Evolutionary conservation across 768 basidiomycete genomes (phyloP), one percentile per base, ranked within the genome.

Genomic region (Trametes elegans): DNA sequence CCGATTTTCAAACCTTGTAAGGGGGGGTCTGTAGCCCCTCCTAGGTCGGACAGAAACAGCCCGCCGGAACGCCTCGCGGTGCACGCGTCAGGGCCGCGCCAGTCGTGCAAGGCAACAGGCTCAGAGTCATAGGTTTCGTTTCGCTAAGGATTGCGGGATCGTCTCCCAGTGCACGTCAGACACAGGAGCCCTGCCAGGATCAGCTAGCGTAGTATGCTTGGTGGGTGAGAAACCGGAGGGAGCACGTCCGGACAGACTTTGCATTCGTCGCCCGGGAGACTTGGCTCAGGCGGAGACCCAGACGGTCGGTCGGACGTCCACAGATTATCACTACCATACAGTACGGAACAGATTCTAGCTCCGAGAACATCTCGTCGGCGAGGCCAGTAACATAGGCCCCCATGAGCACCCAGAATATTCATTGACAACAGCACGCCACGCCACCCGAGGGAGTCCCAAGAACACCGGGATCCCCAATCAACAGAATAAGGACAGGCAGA

Each of bases 321-420:
- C n/a, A 35, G 34, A 13, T 14, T n/a, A 35, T 35, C 34, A 6
- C 34, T 13, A 11, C 34, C 11, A 35, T n/a, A 35, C 34, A 11
- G 6, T n/a, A 13, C 34, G 34, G 3, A 5, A 13, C 11, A 6
- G 34, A 4, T 6, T 13, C 13, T 35, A n/a, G n/a, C n/a, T n/a
- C n/a, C n/a, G n/a, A n/a, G n/a, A n/a, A n/a, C n/a, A 19, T n/a
- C 16, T n/a, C 35, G 16, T n/a, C n/a, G n/a, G n/a, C n/a, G n/a
- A 36, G 41, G 41, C 41, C 41, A 42, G 41, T 26, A 42, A 42
- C 41, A n/a, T 42, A 42, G 41, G 41, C 41, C 41, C 41, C 24
- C 8, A 27, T 39, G n/a, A 29, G 49, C 26, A 40, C 38, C 28
- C 49, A 49, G 27, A 28, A 39, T 9, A 29, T 11, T 27, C 10